Base-by-base conservation (phyloP, 208 protist genomes). In the Leishmania guyanensis region DNA sequence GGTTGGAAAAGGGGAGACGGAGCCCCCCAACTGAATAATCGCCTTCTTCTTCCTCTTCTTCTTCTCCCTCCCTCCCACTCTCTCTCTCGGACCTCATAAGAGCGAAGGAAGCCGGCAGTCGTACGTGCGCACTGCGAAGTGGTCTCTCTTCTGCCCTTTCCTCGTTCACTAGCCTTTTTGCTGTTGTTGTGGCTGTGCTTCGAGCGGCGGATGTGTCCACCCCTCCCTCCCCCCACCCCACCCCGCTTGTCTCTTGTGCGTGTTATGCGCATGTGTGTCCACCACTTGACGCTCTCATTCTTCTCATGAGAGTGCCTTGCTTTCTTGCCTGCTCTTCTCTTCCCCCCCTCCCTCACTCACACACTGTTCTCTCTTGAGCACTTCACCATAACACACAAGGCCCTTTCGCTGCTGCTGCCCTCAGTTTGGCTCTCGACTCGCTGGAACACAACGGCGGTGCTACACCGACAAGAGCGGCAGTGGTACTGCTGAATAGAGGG, bases 121-220 rank as follows among this genome's bases (percentile, higher is more conserved):
- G 43, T 46, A 46, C 43, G 43, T 9, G 43, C 43, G 43, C 43
- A 46, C 43, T 46, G 43, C 43, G 43, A 46, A 46, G 43, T 46
- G 0, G 43, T 3, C 56, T 78, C 22, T 64, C n/a, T 50, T 69
- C 70, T 36, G 75, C 50, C 20, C 43, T 69, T 46, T 78, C 29
- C 77, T 43, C 62, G 26, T 85, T 73, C 50, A 36, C 48, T 39
- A 5, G 66, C 26, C 16, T 79, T 74, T 39, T 79, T 79, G 6
- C 33, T 79, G 16, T 62, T 17, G 69, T 80, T 14, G 33, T 22
- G 2, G 12, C 9, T 75, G 33, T 46, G n/a, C 33, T 22, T 22
- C 26, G 60, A 66, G 60, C 26, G 22, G 5, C 60, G 5, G 60
- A 22, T 66, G 26, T 66, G 60, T 29, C 60, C 60, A 22, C 22